Percentiles rank a stretch among this genome's conserved stretches.
phyloP scores from a whole-genome alignment of 2,329 filamentous ascomycete species.

The Aspergillus alliaceus region DNA sequence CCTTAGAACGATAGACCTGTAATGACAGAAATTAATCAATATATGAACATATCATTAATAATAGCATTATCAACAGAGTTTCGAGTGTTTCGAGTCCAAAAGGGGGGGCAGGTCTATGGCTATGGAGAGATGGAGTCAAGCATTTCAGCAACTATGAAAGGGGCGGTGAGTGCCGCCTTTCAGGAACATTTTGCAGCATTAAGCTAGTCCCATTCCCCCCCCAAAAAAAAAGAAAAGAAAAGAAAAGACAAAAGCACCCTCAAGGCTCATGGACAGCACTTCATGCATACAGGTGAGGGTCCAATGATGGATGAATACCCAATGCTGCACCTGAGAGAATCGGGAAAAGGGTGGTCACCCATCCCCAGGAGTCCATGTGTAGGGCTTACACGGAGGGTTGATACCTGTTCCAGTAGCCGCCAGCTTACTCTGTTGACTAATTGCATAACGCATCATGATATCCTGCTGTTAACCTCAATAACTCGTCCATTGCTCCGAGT shows the following conservation, averaged over 20 bases:
- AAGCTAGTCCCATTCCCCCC: background rate
- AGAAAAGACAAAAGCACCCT: too few species aligned
- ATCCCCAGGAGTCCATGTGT: background rate
- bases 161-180: background rate
- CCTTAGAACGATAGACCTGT: too few species aligned
- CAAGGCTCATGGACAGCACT: background rate
- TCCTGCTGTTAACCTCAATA: background rate
- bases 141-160: background rate
- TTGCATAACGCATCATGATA: conserved; percentile 1
- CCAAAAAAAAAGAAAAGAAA: too few species aligned
- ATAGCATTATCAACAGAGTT: background rate
- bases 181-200: conserved; percentile 1
- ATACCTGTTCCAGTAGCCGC: conserved; percentile 13
- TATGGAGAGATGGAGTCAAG: background rate
- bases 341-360: background rate
- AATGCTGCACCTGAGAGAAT: background rate
- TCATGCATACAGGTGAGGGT: background rate
- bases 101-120: background rate
- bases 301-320: conserved; percentile 9
- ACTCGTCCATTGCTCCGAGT: background rate
- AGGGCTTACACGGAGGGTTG: background rate
- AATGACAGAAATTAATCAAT: background rate
- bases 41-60: background rate
- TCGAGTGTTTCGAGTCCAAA: too few species aligned
- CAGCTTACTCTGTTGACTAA: background rate